Evolutionary conservation across 257 asterid genomes (phyloP).

Genomic region (Pogostemon cablin): DNA sequence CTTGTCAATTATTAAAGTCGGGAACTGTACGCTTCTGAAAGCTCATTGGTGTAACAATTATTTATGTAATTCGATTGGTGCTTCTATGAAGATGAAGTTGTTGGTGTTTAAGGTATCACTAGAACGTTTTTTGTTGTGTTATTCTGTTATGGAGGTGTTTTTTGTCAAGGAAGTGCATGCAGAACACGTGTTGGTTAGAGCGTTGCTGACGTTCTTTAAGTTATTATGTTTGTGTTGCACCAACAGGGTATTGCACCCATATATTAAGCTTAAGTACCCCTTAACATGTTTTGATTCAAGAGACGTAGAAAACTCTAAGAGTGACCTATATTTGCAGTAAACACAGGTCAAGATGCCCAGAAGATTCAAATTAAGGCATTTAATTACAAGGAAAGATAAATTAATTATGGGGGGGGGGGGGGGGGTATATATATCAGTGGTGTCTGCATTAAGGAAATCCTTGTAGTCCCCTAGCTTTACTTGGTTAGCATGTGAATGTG

Average conservation of each 20-base stretch:
- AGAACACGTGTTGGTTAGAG: neutral
- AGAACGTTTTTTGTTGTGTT: slow-evolving; percentile 18
- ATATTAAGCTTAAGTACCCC: no score
- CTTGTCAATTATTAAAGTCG: slow-evolving; percentile 2
- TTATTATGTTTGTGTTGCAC: no score
- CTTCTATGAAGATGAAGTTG: neutral
- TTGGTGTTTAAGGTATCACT: neutral
- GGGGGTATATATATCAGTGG: no score
- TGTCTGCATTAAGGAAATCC: neutral
- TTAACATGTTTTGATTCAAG: no score
- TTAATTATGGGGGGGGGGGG: no score
- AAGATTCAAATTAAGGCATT: no score
- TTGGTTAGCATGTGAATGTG: neutral
- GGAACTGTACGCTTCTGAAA: slow-evolving; percentile 15
- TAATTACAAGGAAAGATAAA: no score
- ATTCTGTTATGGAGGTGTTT: neutral
- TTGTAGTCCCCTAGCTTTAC: neutral
- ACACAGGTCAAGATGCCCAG: no score
- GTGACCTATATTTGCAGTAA: no score
- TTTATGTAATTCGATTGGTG: slow-evolving; percentile 12
- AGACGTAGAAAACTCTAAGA: no score
- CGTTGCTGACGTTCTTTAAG: no score
- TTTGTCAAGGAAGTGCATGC: slow-evolving; percentile 9
- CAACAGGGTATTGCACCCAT: no score
- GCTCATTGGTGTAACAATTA: slow-evolving; percentile 7